Percentiles rank a stretch among this genome's conserved stretches.
These are phyloP conservation scores for Stephania cephalantha DNA, from an alignment of 164 flowering plant species.

Conservation along the genomic window DNA sequence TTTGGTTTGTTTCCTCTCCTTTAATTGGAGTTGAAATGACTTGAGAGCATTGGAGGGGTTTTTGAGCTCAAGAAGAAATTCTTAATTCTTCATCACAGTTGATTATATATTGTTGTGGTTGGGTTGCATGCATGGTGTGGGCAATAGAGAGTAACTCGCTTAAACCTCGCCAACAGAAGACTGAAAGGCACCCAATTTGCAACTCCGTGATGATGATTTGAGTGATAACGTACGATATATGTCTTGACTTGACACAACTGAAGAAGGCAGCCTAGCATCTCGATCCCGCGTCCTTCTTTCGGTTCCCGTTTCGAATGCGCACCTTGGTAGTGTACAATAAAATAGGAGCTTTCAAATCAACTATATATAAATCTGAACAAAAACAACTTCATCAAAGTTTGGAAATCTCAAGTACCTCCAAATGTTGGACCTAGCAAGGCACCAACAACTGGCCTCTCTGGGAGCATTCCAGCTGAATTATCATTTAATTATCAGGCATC, in stretches of 20 bases:
- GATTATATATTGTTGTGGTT: slow-evolving; percentile 18
- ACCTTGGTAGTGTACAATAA: slow-evolving; percentile 16
- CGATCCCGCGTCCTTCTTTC: slow-evolving; percentile 5
- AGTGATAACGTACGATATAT: no score
- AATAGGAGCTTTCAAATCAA: slow-evolving; percentile 15
- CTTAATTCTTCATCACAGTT: not conserved
- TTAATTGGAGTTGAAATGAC: slow-evolving; percentile 16
- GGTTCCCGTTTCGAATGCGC: slow-evolving; percentile 1
- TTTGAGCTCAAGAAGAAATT: not conserved
- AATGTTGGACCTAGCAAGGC: slow-evolving; percentile 17
- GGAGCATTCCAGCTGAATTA: slow-evolving; percentile 11
- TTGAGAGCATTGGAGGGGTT: slow-evolving; percentile 14
- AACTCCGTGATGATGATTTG: slow-evolving; percentile 21
- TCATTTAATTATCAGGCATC: no score
- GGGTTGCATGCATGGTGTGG: slow-evolving; percentile 18
- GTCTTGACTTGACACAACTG: slow-evolving; percentile 12
- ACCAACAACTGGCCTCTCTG: slow-evolving; percentile 13
- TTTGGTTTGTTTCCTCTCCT: not conserved
- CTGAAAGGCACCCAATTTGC: slow-evolving; percentile 17
- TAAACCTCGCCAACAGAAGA: slow-evolving; percentile 7
- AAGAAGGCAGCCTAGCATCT: not conserved
- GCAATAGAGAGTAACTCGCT: slow-evolving; percentile 15
- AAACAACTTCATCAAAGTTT: slow-evolving; percentile 20
- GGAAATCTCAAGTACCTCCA: slow-evolving; percentile 17
- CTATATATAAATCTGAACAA: slow-evolving; percentile 15